Percentiles rank a stretch among this genome's conserved stretches.
phyloP scores from a whole-genome alignment of 495 filamentous ascomycete genomes.

The Chaetomium cochliodes region DNA sequence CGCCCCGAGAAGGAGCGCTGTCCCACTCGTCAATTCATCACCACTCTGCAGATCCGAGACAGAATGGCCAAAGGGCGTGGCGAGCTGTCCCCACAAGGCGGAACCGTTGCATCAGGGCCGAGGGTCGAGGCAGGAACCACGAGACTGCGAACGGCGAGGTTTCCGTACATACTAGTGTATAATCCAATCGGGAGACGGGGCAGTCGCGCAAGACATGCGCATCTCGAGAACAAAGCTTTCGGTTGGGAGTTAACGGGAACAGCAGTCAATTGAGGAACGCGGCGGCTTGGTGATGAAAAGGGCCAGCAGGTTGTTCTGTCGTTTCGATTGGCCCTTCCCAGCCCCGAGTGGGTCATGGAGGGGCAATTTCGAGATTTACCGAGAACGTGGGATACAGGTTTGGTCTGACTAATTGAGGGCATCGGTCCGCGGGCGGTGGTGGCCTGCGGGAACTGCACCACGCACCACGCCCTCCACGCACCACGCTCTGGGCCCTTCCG shows the following conservation, averaged over 20 bases:
- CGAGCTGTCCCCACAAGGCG: slow-evolving; percentile 5
- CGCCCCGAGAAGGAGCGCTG: neutral
- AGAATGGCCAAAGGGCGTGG: slow-evolving; percentile 10
- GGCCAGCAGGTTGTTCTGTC: slow-evolving; percentile 12
- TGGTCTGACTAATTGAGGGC: slow-evolving; percentile 28
- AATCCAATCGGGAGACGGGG: neutral
- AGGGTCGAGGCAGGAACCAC: neutral
- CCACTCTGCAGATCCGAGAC: slow-evolving; percentile 16
- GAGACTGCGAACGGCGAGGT: too few relatives aligned
- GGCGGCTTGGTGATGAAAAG: slow-evolving; percentile 30
- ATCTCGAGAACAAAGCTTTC: neutral
- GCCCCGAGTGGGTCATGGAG: slow-evolving; percentile 17
- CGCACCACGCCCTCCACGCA: neutral
- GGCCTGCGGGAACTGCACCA: slow-evolving; percentile 5
- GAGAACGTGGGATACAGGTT: slow-evolving; percentile 31
- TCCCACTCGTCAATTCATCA: slow-evolving; percentile 9
- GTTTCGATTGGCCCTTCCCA: slow-evolving; percentile 26
- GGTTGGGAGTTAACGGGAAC: neutral
- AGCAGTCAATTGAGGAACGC: slow-evolving; percentile 30
- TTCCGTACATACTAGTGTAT: too few relatives aligned
- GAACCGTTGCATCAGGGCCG: slow-evolving; percentile 4
- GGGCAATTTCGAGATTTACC: slow-evolving; percentile 32
- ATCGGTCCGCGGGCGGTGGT: slow-evolving; percentile 16
- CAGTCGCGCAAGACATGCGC: neutral
- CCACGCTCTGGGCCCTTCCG: slow-evolving; percentile 7